These are phyloP conservation scores for Botrytis aclada DNA, from an alignment of 2,329 filamentous ascomycete species.

Conservation along the genomic window DNA sequence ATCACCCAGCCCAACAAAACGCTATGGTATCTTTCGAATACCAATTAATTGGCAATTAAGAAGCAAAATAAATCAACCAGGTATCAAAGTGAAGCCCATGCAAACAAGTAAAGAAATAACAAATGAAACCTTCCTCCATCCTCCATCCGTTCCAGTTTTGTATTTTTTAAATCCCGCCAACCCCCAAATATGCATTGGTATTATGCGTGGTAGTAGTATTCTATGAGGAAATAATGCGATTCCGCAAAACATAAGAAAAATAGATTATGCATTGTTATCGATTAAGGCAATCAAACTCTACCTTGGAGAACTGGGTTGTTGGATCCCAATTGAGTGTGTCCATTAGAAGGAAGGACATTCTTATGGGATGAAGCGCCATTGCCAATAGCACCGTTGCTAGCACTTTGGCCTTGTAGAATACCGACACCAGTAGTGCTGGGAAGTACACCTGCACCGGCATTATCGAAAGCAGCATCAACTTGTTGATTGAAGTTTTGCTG, in stretches of 20 bases:
- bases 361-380: constrained; percentile 8
- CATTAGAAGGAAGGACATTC: background rate
- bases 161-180: constrained; percentile 2
- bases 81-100: constrained; percentile 3
- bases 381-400: constrained; percentile 10
- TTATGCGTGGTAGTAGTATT: constrained; percentile 22
- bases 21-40: constrained; percentile 1
- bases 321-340: constrained; percentile 22
- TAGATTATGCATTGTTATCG: background rate
- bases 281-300: background rate
- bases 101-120: constrained; percentile 7
- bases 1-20: background rate
- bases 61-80: constrained; percentile 6
- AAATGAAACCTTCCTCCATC: constrained; percentile 14
- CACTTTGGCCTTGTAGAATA: background rate
- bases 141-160: background rate
- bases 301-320: constrained; percentile 23
- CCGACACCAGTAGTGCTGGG: background rate
- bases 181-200: constrained; percentile 19
- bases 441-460: background rate
- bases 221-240: constrained; percentile 17
- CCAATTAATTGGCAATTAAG: constrained; percentile 10
- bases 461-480: constrained; percentile 2
- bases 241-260: constrained; percentile 16
- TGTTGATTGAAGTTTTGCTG: constrained; percentile 14